Percentiles rank a stretch among this genome's conserved stretches.
Conservation (phyloP, 2,329 filamentous ascomycete genomes). For the Pseudogymnoascus sp. region DNA sequence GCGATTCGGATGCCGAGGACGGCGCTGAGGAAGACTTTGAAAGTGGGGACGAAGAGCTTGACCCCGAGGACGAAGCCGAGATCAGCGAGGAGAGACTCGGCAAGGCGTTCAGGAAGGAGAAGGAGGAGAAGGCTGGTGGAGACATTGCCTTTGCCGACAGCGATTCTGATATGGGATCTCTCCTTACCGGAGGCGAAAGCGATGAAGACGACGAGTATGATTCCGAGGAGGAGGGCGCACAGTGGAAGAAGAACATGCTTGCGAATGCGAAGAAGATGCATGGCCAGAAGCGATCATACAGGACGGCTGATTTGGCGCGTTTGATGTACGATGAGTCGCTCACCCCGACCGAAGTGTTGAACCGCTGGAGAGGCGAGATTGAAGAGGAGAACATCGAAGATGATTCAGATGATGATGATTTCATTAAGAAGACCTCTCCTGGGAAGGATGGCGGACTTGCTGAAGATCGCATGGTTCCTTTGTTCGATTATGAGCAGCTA, state of each 20-base stretch:
- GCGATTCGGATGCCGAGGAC: slow-evolving; percentile 49
- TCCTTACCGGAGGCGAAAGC: slow-evolving; percentile 40
- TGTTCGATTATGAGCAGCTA: slow-evolving; percentile 72
- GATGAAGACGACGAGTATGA: slow-evolving; percentile 40
- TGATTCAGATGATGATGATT: slow-evolving; percentile 49
- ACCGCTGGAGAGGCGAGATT: slow-evolving; percentile 69
- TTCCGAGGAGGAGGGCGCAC: slow-evolving; percentile 64
- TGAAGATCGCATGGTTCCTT: slow-evolving; percentile 74
- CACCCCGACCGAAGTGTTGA: slow-evolving; percentile 65
- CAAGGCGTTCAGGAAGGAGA: slow-evolving; percentile 50
- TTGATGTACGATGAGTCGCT: slow-evolving; percentile 83
- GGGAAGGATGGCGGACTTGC: slow-evolving; percentile 61
- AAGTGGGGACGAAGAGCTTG: slow-evolving; percentile 44
- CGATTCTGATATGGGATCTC: slow-evolving; percentile 88
- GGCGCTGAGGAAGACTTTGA: slow-evolving; percentile 45
- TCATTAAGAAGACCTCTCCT: slow-evolving; percentile 57
- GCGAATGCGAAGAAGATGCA: slow-evolving; percentile 69
- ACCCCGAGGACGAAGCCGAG: slow-evolving; percentile 48
- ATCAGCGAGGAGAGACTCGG: slow-evolving; percentile 54
- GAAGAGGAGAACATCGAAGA: slow-evolving; percentile 49
- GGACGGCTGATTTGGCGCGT: slow-evolving; percentile 74
- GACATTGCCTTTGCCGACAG: slow-evolving; percentile 91
- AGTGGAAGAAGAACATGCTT: slow-evolving; percentile 84
- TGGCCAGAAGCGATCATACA: slow-evolving; percentile 62
- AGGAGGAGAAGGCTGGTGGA: slow-evolving; percentile 50